Percentiles rank a stretch among this genome's conserved stretches.
These are phyloP conservation scores for Globisporangium alternatum DNA, from an alignment of 352 stramenopile species.

Conservation along the genomic window DNA sequence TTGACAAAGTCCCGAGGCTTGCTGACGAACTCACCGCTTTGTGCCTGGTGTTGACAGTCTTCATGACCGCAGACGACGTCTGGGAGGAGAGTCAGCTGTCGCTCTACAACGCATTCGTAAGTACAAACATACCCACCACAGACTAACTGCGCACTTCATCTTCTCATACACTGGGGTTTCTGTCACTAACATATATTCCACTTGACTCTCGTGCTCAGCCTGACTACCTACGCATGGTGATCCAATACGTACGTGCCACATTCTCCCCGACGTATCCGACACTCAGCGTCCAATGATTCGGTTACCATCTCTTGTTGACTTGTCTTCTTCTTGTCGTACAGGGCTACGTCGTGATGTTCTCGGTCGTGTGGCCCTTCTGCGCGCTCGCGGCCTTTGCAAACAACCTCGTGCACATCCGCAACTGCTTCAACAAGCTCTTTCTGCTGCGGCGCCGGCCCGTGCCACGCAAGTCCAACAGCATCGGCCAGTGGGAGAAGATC, in stretches of 20 bases:
- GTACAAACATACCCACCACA: conserved; percentile 6
- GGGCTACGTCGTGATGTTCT: conserved; percentile 90
- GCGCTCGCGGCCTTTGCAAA: conserved; percentile 72
- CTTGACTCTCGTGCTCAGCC: conserved; percentile 27
- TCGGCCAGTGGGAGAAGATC: conserved; percentile 87
- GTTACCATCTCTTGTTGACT: background rate
- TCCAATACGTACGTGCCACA: conserved; percentile 71
- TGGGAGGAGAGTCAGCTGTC: conserved; percentile 79
- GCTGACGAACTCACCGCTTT: background rate
- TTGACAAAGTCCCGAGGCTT: background rate
- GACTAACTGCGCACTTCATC: background rate
- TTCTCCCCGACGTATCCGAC: background rate
- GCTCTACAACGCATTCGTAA: conserved; percentile 81
- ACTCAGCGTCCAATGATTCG: background rate
- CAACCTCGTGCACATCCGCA: conserved; percentile 82
- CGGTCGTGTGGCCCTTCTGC: conserved; percentile 84
- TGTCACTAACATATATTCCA: too few relatives aligned
- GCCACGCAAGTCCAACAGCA: conserved; percentile 79
- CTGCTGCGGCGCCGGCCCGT: conserved; percentile 66
- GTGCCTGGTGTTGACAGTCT: conserved; percentile 29
- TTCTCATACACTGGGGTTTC: conserved; percentile 5
- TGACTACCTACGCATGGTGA: conserved; percentile 85
- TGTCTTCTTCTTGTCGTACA: conserved; percentile 23
- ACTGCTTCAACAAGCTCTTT: conserved; percentile 82
- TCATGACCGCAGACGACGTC: conserved; percentile 84